Conservation (phyloP, 257 asterid genomes). For the Eustoma russellianum region DNA sequence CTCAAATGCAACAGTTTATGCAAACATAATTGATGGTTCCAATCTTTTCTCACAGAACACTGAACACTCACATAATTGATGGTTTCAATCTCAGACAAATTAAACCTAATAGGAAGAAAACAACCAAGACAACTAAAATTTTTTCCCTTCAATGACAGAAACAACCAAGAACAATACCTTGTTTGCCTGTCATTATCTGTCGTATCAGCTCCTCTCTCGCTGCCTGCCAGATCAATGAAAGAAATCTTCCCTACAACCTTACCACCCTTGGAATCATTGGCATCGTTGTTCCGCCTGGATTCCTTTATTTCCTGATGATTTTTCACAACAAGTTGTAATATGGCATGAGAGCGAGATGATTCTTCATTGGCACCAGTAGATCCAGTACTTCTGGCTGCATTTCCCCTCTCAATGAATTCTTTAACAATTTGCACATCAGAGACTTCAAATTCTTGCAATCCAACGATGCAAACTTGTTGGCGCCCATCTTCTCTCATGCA, state of each 20-base stretch:
- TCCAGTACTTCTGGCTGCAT: slow-evolving; percentile 91
- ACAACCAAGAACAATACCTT: slow-evolving; percentile 28
- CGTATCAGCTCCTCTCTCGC: slow-evolving; percentile 99
- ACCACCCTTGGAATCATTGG: slow-evolving; percentile 61
- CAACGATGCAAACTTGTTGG: slow-evolving; percentile 97
- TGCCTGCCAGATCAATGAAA: slow-evolving; percentile 97
- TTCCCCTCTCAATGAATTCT: slow-evolving; percentile 87
- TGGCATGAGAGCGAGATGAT: slow-evolving; percentile 96
- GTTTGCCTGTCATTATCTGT: slow-evolving; percentile 97
- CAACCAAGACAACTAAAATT: neutral
- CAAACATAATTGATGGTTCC: slow-evolving; percentile 97
- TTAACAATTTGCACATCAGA: slow-evolving; percentile 88
- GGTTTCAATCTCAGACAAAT: neutral
- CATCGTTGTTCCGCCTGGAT: slow-evolving; percentile 60
- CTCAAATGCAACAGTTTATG: slow-evolving; percentile 36
- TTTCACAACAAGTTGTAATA: slow-evolving; percentile 81
- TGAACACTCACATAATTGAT: slow-evolving; percentile 77
- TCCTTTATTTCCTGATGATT: slow-evolving; percentile 87
- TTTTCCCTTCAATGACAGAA: slow-evolving; percentile 5
- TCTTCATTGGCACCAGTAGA: slow-evolving; percentile 98
- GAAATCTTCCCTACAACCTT: slow-evolving; percentile 92
- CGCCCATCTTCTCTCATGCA: slow-evolving; percentile 98
- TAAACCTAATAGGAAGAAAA: neutral
- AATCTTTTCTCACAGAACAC: slow-evolving; percentile 89
- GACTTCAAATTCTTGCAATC: slow-evolving; percentile 94